Evolutionary conservation across 164 flowering plant species (phyloP).

Genomic region (Malania oleifera): DNA sequence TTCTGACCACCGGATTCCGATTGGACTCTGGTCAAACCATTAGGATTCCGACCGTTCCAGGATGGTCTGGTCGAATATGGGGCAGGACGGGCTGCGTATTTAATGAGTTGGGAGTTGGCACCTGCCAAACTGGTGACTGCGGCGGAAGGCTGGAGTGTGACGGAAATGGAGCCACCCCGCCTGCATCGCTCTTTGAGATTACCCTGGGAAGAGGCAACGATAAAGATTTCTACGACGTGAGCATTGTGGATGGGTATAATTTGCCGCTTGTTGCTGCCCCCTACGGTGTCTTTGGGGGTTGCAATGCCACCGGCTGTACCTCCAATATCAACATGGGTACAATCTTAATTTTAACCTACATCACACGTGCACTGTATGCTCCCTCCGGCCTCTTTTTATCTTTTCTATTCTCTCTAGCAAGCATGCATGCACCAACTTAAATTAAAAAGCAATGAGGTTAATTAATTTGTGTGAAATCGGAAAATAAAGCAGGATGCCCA

Average conservation of each 20-base stretch:
- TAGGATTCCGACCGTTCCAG: constrained; percentile 31
- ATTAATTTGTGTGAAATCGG: too few species aligned
- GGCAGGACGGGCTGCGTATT: constrained; percentile 75
- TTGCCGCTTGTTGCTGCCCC: constrained; percentile 59
- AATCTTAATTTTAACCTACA: too few species aligned
- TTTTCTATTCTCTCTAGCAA: too few species aligned
- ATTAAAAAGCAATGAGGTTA: too few species aligned
- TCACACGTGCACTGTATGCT: too few species aligned
- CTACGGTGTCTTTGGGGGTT: constrained; percentile 34
- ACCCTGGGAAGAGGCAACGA: constrained; percentile 51
- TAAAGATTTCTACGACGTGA: constrained; percentile 72
- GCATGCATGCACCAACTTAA: too few species aligned
- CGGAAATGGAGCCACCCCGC: constrained; percentile 69
- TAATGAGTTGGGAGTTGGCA: constrained; percentile 44
- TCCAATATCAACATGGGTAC: constrained; percentile 53
- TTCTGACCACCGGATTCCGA: constrained; percentile 56
- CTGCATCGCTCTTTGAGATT: constrained; percentile 72
- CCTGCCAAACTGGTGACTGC: constrained; percentile 74
- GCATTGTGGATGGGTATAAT: constrained; percentile 81
- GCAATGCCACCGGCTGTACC: constrained; percentile 64
- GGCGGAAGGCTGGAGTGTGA: constrained; percentile 62
- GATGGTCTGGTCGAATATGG: constrained; percentile 90
- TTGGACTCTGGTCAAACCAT: constrained; percentile 44
- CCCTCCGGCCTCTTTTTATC: too few species aligned
- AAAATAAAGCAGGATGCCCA: constrained; percentile 63